These are phyloP conservation scores for Lactarius sanguifluus DNA, from an alignment of 768 basidiomycete genomes.

Conservation along the genomic window DNA sequence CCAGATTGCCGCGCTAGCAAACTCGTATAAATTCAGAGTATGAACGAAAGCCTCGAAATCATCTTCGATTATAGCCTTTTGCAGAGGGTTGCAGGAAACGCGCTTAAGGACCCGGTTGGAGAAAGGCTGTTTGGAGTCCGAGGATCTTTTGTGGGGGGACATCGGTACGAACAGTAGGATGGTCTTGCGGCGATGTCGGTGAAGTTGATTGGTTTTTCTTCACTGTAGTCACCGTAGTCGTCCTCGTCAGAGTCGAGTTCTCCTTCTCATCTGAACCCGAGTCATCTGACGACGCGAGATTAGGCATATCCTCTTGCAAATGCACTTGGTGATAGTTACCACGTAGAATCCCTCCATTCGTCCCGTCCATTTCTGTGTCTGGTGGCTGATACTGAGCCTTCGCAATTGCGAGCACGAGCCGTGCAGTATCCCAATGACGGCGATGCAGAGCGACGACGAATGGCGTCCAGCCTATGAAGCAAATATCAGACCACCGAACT, in stretches of 20 bases:
- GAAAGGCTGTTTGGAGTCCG: constrained; percentile 11
- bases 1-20: constrained; percentile 36
- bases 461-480: constrained; percentile 46
- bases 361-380: constrained; percentile 36
- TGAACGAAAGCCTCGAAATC: constrained; percentile 55
- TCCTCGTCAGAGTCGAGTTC: constrained; percentile 38
- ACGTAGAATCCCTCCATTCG: not conserved
- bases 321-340: constrained; percentile 38
- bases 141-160: constrained; percentile 44
- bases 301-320: not conserved
- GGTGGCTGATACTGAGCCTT: constrained; percentile 51
- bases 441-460: constrained; percentile 50
- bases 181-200: constrained; percentile 53
- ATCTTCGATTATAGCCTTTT: constrained; percentile 42
- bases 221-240: constrained; percentile 36
- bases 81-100: constrained; percentile 33
- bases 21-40: constrained; percentile 45
- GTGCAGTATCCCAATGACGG: constrained; percentile 56
- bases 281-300: constrained; percentile 13
- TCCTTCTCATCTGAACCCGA: constrained; percentile 27
- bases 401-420: constrained; percentile 58
- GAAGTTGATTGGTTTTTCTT: constrained; percentile 47
- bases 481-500: constrained; percentile 3
- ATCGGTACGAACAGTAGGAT: constrained; percentile 44
- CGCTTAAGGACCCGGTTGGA: constrained; percentile 6